phyloP scores from a whole-genome alignment of 2,329 filamentous ascomycete species.

The Colletotrichum sansevieriae region DNA sequence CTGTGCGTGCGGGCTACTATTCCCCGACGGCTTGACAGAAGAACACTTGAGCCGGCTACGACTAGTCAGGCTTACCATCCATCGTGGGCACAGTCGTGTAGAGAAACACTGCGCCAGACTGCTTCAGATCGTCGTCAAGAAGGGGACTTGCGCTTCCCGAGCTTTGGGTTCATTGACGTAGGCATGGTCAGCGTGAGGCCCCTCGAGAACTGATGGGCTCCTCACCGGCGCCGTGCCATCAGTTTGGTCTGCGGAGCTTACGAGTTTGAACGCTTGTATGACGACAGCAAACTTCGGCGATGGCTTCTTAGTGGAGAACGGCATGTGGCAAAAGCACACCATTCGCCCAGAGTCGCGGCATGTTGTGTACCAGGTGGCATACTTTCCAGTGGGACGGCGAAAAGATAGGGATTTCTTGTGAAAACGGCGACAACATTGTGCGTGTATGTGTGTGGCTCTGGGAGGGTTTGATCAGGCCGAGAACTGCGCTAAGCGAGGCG shows the following conservation, averaged over 20 bases:
- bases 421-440: not conserved
- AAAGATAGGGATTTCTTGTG: conserved; percentile 23
- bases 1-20: conserved; percentile 18
- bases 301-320: conserved; percentile 4
- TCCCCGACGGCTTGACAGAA: not conserved
- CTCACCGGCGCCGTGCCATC: not conserved
- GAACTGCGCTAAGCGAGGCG: not conserved
- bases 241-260: not conserved
- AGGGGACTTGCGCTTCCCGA: conserved; percentile 20
- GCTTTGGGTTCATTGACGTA: not conserved
- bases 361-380: conserved; percentile 32
- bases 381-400: conserved; percentile 3
- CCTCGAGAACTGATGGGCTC: not conserved
- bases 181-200: not conserved
- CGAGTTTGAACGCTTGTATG: not conserved
- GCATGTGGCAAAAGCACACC: conserved; percentile 12
- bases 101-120: conserved; percentile 8
- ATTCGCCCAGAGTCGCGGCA: conserved; percentile 22
- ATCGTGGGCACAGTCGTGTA: not conserved
- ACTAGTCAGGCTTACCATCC: conserved; percentile 12
- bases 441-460: not conserved
- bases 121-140: not conserved
- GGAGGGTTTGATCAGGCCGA: conserved; percentile 1
- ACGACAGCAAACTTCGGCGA: not conserved
- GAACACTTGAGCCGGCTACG: not conserved